Percentiles rank a stretch among this genome's conserved stretches.
Evolutionary conservation across 768 basidiomycete genomes (phyloP).

Genomic region (Mrakia gelida): DNA sequence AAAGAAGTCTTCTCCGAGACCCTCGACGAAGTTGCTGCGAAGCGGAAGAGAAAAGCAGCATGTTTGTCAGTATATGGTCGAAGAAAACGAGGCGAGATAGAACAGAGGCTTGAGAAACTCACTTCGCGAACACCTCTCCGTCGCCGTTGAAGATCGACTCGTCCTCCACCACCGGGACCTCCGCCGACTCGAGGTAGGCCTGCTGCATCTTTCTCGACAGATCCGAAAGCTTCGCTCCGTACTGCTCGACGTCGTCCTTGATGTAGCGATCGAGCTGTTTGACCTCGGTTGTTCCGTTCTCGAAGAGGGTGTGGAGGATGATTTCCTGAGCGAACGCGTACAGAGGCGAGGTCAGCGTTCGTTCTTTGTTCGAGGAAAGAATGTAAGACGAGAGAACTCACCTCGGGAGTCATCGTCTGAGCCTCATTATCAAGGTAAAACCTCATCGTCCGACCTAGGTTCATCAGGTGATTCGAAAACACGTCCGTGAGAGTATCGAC

Average conservation of each 20-base stretch:
- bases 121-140: constrained; percentile 5
- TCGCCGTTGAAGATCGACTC: constrained; percentile 3
- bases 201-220: constrained; percentile 77
- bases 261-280: constrained; percentile 81
- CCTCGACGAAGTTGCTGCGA: constrained; percentile 71
- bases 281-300: constrained; percentile 74
- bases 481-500: constrained; percentile 73
- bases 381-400: constrained; percentile 44
- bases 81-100: too few species aligned
- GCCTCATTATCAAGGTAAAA: constrained; percentile 77
- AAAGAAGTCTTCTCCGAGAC: constrained; percentile 87
- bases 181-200: constrained; percentile 24
- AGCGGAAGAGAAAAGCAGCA: background rate
- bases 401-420: constrained; percentile 77
- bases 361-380: background rate
- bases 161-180: background rate
- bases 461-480: constrained; percentile 71
- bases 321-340: constrained; percentile 64
- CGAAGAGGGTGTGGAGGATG: constrained; percentile 81
- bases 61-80: too few species aligned
- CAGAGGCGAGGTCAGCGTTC: background rate
- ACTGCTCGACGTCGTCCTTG: constrained; percentile 78
- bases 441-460: constrained; percentile 79
- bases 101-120: background rate
- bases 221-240: constrained; percentile 69